Conservation (phyloP, 192 early-diverging fungal genomes). For the Podila epicladia region DNA sequence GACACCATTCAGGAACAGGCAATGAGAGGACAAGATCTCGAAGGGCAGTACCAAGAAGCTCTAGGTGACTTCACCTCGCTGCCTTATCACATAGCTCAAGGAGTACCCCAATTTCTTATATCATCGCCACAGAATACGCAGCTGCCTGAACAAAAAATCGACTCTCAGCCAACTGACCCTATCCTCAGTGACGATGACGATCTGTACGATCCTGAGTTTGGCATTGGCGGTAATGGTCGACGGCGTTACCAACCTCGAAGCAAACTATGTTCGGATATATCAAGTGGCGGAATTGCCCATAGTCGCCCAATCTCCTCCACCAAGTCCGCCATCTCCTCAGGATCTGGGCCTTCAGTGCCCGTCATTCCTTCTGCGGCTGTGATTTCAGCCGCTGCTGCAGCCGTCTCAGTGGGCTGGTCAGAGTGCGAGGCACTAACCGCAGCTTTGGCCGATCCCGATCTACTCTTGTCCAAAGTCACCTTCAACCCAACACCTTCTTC, state of each 20-base stretch:
- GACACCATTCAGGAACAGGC: background rate
- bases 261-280: background rate
- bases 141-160: background rate
- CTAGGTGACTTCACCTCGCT: background rate
- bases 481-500: background rate
- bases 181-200: slow-evolving; percentile 6
- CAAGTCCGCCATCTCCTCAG: background rate
- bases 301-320: background rate
- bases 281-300: too few relatives aligned
- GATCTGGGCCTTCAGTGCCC: background rate
- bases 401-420: slow-evolving; percentile 28
- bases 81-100: too few relatives aligned
- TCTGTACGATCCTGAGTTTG: slow-evolving; percentile 38
- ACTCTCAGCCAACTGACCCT: background rate
- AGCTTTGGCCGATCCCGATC: slow-evolving; percentile 9
- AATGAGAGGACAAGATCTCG: background rate
- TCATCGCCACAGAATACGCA: too few relatives aligned
- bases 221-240: slow-evolving; percentile 18
- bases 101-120: too few relatives aligned
- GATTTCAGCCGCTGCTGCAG: slow-evolving; percentile 29
- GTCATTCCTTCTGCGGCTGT: slow-evolving; percentile 21
- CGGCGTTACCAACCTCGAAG: background rate
- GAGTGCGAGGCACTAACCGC: slow-evolving; percentile 25
- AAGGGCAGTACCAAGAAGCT: background rate
- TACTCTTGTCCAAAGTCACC: background rate